Base-by-base conservation (phyloP, 441 rosid species). In the Heliophila coronopifolia region DNA sequence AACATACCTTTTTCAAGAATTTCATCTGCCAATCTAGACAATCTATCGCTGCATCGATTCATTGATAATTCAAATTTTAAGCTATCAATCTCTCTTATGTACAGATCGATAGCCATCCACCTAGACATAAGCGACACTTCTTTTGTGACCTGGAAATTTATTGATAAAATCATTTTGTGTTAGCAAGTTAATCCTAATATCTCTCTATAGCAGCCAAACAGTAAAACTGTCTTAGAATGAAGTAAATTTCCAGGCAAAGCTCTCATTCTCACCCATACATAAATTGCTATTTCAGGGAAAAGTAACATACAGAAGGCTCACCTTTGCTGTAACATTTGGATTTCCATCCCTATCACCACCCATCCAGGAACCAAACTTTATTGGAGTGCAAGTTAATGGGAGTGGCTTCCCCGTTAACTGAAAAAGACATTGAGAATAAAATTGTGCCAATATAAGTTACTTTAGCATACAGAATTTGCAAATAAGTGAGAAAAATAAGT, bases 331-430 rank as follows among this genome's bases (percentile, higher is more conserved):
- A 33, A 90, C 95, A 77, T 78, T 90, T 23, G 97, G 97, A 73
- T 89, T 89, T 70, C 97, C 97, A 78, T 86, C 95, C 73, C 95
- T 83, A 60, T 89, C 97, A 68, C 95, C 97, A 50, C 95, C 97
- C 97, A 89, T 89, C 97, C 95, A 86, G 59, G 95, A 86, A 20
- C 97, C 97, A 64, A 89, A 83, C 60, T 73, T 86, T 67, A 89
- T 89, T 5, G 97, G 97, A 3, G 97, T 81, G 76, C 94, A 80
- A 65, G 89, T 89, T 57, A 86, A 78, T 38, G 97, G 97, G 59
- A 89, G 91, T 18, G 94, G 75, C 63, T 72, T 79, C 58, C 95
- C 95, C 13, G 95, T 80, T 58, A 83, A 84, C 97, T 89, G 61
- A 53, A 54, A 43, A 32, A 12, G 56, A 36, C 58, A 40, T 16